Evolutionary conservation across 345 rosid genomes (phyloP), one percentile per base, ranked within the genome.

Genomic region (Rubroshorea leprosula): DNA sequence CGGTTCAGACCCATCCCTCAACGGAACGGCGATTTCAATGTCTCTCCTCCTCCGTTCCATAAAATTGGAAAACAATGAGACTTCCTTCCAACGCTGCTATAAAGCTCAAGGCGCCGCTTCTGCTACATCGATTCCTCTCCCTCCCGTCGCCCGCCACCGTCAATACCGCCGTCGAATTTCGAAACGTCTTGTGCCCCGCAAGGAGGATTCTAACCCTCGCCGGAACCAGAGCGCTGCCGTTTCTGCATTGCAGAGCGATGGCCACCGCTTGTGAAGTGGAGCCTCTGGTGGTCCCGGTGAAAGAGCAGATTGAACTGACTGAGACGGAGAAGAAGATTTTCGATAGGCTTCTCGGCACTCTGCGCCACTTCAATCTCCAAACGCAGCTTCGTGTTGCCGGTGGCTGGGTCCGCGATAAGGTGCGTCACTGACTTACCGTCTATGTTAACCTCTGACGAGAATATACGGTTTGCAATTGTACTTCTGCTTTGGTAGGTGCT

Each of bases 371-470:
- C 62, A 61, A 79, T 44, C 90, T 87, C 68, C 56, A 75, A 48
- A 89, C 88, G 5, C 80, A 78, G 74, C 92, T 93, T 64, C 94
- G 97, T 10, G 97, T 93, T 35, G 99, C 99, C 26, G 99, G 99
- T 51, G 97, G 99, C 4, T 93, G 99, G 99, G 96, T 93, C 29
- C 99, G 96, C 17, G 99, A 93, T 68, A 93, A 93, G 98, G 96
- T 88, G 9, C 9, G 4, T 63, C 62, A 41, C 25, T 7, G 24
- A 1, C 1, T 38, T 17, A 11, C 1, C n/a, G 12, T 39, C 51
- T 31, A 2, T 35, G 5, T 3, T 4, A 8, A 13, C 3, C 1
- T 35, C 12, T 35, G 5, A 3, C 41, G 41, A 35, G 12, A 35
- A 6, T 35, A 35, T n/a, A n/a, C n/a, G n/a, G n/a, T n/a, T n/a